Base-by-base conservation (phyloP, 306 rosid genomes). In the Trichosanthes cucumerina region DNA sequence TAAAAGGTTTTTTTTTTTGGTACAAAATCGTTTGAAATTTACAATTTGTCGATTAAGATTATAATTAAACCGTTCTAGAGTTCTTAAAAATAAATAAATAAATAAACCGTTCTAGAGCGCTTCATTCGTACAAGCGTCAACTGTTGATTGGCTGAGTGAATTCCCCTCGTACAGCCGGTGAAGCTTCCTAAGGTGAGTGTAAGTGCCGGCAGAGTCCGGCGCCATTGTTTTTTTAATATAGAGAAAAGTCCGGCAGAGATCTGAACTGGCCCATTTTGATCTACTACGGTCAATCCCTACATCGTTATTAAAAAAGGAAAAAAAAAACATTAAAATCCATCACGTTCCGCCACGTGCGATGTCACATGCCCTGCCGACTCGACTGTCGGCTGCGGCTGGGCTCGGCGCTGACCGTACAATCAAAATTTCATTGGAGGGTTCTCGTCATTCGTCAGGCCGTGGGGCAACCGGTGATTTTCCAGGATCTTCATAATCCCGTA, bases 321-420 rank as follows among this genome's bases (percentile, higher is more conserved):
- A 54, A 54, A 8, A n/a, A 19, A 0, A 54, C n/a, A 21, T 39
- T 7, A 18, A 69, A 41, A 23, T 41, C 11, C 47, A 23, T 43
- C 52, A 69, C 54, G 75, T 69, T 66, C 73, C 73, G 16, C 21
- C 73, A 43, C 54, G 75, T 39, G 75, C 52, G n/a, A 69, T 13
- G 54, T 69, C 53, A 69, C 19, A 43, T 41, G 36, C 12, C 2
- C 36, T 54, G 75, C 36, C 75, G 36, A 43, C 54, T 68, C 75
- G 33, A n/a, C 33, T 68, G 53, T 68, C 52, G 75, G 53, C 75
- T 68, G 41, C 47, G 73, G 47, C 73, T 36, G 47, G 7, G 23
- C 47, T 65, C 11, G 0, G 26, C 47, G 7, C 47, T 9, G 8
- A 8, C 49, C 73, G 73, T 66, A 66, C 46, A 19, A 1, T 0